phyloP scores from a whole-genome alignment of 805 yeast species.

The Ogataea angusta region DNA sequence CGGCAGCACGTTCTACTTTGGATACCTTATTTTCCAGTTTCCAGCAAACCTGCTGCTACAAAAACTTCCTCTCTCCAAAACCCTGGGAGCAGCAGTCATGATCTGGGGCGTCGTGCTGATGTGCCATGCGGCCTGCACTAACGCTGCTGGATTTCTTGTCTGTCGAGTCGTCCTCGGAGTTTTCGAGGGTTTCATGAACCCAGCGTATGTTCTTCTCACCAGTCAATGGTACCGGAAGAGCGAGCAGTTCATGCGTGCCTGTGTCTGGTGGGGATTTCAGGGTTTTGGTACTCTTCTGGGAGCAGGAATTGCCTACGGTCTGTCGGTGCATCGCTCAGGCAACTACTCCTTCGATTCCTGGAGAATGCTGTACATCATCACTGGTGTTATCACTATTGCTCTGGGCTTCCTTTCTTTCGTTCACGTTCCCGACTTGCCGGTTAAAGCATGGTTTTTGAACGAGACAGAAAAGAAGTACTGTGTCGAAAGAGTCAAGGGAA shows the following conservation, averaged over 20 bases:
- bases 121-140: conserved; percentile 43
- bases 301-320: conserved; percentile 29
- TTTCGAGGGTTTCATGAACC: conserved; percentile 33
- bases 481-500: not conserved
- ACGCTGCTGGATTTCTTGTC: conserved; percentile 44
- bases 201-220: conserved; percentile 23
- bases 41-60: not conserved
- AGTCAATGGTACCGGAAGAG: not conserved
- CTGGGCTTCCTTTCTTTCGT: no score
- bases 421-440: no score
- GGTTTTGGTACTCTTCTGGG: conserved; percentile 32
- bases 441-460: no score
- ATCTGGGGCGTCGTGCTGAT: conserved; percentile 49
- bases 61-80: not conserved
- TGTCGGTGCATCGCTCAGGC: conserved; percentile 16
- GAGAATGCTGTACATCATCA: no score
- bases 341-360: not conserved
- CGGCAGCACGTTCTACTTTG: conserved; percentile 43
- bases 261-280: conserved; percentile 34
- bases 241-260: conserved; percentile 30
- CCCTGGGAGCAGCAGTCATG: conserved; percentile 18
- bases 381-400: no score
- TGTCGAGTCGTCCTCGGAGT: conserved; percentile 50
- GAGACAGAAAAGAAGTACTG: not conserved
- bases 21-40: conserved; percentile 26